Evolutionary conservation across 306 rosid species (phyloP).

Genomic region (Gynostemma pentaphyllum): DNA sequence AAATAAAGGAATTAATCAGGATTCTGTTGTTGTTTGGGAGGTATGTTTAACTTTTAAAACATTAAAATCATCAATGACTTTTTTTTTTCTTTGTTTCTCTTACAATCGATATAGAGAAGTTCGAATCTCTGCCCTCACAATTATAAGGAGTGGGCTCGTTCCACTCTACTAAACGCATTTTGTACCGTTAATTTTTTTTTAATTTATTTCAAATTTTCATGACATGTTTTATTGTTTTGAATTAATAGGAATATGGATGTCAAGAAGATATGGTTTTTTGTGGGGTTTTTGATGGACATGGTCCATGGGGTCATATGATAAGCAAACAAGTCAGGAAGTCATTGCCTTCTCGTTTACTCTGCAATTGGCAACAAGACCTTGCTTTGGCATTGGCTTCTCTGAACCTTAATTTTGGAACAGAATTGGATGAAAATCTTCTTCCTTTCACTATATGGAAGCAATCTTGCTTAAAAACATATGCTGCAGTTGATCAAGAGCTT

Average conservation of each 20-base stretch:
- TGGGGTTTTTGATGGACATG: constrained; percentile 89
- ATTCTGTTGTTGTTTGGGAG: constrained; percentile 68
- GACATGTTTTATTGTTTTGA: neutral
- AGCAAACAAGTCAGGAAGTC: constrained; percentile 57
- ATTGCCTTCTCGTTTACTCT: constrained; percentile 41
- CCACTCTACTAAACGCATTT: too few relatives aligned
- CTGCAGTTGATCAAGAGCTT: constrained; percentile 55
- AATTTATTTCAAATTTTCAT: neutral
- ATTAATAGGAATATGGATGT: constrained; percentile 58
- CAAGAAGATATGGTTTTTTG: constrained; percentile 70
- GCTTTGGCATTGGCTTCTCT: constrained; percentile 40
- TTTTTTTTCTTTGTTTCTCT: neutral
- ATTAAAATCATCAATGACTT: too few relatives aligned
- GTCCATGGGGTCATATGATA: constrained; percentile 76
- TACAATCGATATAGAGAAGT: too few relatives aligned
- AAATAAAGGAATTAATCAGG: constrained; percentile 78
- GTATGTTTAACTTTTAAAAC: constrained; percentile 7
- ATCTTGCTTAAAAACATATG: constrained; percentile 50
- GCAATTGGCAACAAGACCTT: constrained; percentile 55
- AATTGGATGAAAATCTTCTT: constrained; percentile 20
- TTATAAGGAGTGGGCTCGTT: too few relatives aligned
- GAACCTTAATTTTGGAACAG: too few relatives aligned
- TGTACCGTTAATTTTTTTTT: neutral
- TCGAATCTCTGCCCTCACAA: too few relatives aligned
- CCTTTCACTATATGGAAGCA: constrained; percentile 55